Percentiles rank a stretch among this genome's conserved stretches.
Conservation (phyloP, 176 grass and related monocot genomes). For the maize (Zea mays) region Zm-B73-REFERENCE-NAM-5.0 NC_050105.1:7535501-7536000, state of each 20-base stretch:
- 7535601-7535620: neutral
- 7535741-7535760: neutral
- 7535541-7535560: constrained; percentile 4
- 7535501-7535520: neutral
- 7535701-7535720: neutral
- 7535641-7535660: neutral
- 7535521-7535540: neutral
- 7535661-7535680: neutral
- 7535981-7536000: constrained; percentile 13
- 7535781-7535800: neutral
- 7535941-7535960: too few species aligned
- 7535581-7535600: neutral
- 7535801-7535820: neutral
- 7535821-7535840: neutral
- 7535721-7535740: neutral
- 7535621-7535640: neutral
- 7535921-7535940: neutral
- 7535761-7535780: neutral
- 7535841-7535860: neutral
- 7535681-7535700: neutral
- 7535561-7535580: neutral
- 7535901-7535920: neutral
- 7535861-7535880: neutral
- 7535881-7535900: neutral
- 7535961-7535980: neutral